Percentiles rank a stretch among this genome's conserved stretches.
Conservation (phyloP, 768 basidiomycete species). For the Termitomyces sp. region DNA sequence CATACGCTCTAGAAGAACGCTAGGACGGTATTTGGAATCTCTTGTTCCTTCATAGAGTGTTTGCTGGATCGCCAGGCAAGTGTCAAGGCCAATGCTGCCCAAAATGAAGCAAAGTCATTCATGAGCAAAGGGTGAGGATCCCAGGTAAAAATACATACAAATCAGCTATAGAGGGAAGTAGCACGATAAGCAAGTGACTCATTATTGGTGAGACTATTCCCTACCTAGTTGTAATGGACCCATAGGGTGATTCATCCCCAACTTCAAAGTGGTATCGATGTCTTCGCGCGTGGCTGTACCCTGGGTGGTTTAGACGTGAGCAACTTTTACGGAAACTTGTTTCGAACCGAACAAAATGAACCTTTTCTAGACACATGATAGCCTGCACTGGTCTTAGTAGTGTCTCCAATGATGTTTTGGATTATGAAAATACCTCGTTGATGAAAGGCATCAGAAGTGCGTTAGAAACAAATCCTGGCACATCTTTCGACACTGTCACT, state of each 20-base stretch:
- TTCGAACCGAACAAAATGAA: slow-evolving; percentile 21
- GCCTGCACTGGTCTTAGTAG: slow-evolving; percentile 46
- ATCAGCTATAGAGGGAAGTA: slow-evolving; percentile 36
- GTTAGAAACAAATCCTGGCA: slow-evolving; percentile 94
- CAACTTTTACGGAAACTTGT: neutral
- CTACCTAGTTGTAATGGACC: slow-evolving; percentile 87
- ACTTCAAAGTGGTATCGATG: slow-evolving; percentile 89
- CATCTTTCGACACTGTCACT: slow-evolving; percentile 87
- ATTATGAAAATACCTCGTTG: slow-evolving; percentile 63
- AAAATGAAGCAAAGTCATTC: neutral
- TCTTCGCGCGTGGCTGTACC: slow-evolving; percentile 92
- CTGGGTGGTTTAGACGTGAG: slow-evolving; percentile 28
- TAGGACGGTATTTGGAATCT: slow-evolving; percentile 94
- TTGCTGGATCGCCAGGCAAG: slow-evolving; percentile 90
- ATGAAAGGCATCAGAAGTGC: slow-evolving; percentile 96
- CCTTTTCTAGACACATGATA: slow-evolving; percentile 91
- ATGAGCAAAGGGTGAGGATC: neutral
- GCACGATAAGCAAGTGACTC: neutral
- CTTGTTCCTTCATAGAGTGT: slow-evolving; percentile 86
- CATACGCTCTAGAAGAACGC: slow-evolving; percentile 88
- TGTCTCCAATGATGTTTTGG: neutral
- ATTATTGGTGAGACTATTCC: slow-evolving; percentile 1
- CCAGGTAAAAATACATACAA: slow-evolving; percentile 38
- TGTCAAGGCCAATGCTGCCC: slow-evolving; percentile 91
- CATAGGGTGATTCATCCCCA: slow-evolving; percentile 96